Evolutionary conservation across 495 filamentous ascomycete genomes (phyloP), one percentile per base, ranked within the genome.

Genomic region (Trichoderma gamsii): DNA sequence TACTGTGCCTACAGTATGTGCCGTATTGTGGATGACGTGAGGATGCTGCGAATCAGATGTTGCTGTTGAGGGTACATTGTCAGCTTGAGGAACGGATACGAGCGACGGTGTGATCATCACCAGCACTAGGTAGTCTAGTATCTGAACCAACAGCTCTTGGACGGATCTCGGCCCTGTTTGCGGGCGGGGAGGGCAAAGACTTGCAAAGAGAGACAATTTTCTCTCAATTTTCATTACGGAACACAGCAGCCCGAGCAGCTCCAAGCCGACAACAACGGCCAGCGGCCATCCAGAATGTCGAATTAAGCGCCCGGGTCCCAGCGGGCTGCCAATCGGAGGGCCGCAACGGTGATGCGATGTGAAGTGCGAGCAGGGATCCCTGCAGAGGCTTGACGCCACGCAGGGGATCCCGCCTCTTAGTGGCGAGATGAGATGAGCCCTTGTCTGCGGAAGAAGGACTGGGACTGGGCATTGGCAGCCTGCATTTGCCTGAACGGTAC

Each of bases 301-400:
- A 61, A 27, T 32, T 61, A 61, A 61, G 56, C 56, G 56, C 56
- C 56, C 23, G 27, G 56, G 23, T 29, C 56, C 12, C 23, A 32
- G 56, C 56, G n/a, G 21, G 51, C 56, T n/a, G 56, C 56, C 56
- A 61, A 61, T 61, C 56, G 27, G 56, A 61, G 56, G 23, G 9
- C 56, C 12, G 23, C 56, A 25, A 32, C 27, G 25, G 56, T 61
- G 56, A 61, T 61, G 23, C 25, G 25, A 32, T 61, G 56, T 61
- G 56, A 61, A 61, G 8, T 11, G 27, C 16, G 27, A 15, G 16
- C 56, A 61, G 56, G 56, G 56, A 61, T 61, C 56, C 56, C 56
- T 61, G 56, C 56, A 61, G 56, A 27, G 56, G 56, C 56, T 61
- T 61, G 27, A 61, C 56, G 56, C 56, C 56, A 61, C 56, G 9